Percentiles rank a stretch among this genome's conserved stretches.
Evolutionary conservation across 2,329 filamentous ascomycete genomes (phyloP).

Genomic region (Coniochaeta ligniaria): DNA sequence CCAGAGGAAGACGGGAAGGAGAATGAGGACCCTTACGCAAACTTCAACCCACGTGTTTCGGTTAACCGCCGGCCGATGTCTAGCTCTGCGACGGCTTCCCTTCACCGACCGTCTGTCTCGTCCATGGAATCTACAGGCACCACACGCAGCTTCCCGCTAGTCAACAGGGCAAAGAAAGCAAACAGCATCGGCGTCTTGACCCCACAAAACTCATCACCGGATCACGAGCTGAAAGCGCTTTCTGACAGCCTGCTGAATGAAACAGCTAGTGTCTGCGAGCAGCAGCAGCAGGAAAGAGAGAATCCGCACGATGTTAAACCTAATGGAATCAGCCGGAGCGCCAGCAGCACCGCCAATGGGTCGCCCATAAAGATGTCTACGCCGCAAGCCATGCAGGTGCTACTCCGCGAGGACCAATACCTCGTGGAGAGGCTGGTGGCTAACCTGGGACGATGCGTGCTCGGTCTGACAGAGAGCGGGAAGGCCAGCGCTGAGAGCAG

Average conservation of each 20-base stretch:
- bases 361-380: conserved; percentile 8
- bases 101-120: conserved; percentile 49
- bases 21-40: conserved; percentile 2
- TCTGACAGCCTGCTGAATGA: conserved; percentile 42
- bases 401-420: conserved; percentile 49
- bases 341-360: conserved; percentile 7
- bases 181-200: conserved; percentile 37
- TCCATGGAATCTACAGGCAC: conserved; percentile 53
- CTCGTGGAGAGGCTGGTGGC: conserved; percentile 54
- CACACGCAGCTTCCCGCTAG: conserved; percentile 54
- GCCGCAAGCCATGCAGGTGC: conserved; percentile 35
- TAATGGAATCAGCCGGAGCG: not conserved
- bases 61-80: conserved; percentile 36
- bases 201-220: conserved; percentile 34
- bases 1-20: conserved; percentile 13
- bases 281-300: conserved; percentile 8
- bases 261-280: conserved; percentile 33
- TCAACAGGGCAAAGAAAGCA: conserved; percentile 39
- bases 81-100: conserved; percentile 23
- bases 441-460: conserved; percentile 51
- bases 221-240: conserved; percentile 39
- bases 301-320: conserved; percentile 4
- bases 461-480: conserved; percentile 49
- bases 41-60: conserved; percentile 15
- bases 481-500: conserved; percentile 50